Base-by-base conservation (phyloP, 768 basidiomycete genomes). In the Boletus insuetus region DNA sequence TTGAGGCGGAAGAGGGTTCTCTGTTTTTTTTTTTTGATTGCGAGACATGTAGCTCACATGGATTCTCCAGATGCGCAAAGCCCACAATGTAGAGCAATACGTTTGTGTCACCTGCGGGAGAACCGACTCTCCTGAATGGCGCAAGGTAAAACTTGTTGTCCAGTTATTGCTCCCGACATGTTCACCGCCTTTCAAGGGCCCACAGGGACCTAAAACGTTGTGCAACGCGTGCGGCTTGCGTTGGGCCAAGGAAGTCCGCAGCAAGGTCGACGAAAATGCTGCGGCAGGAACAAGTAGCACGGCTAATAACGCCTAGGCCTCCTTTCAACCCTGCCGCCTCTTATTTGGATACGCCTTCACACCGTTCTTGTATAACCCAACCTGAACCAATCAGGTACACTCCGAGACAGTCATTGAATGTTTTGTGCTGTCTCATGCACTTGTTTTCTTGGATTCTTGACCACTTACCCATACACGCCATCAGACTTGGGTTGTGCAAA, bases 101-200 rank as follows among this genome's bases (percentile, higher is more conserved):
- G 91, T 95, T 12, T 98, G 94, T 65, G 80, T 91, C 32, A 93
- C 87, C 14, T 99, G 96, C 63, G 97, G 97, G 17, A 80, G 93
- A 55, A 98, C 95, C 1, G 92, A 94, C 71, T 95, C 93, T 40
- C 95, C 97, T 0, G 96, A 99, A 74, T 99, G 96, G 96, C 82
- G 96, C 63, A 95, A 94, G 81, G 91, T 81, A 49, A 49, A 48
- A 67, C 24, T 3, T 22, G 4, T 31, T 43, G 41, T 24, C n/a
- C 13, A 29, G 29, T 17, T 39, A 6, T 44, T 12, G 11, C 14
- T 34, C 1, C 16, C 41, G n/a, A 51, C 26, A 76, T 58, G 48
- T 54, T 64, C 58, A 59, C 24, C 24, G 5, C 20, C 22, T 55
- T 56, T 48, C 32, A 60, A 91, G 91, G 96, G 96, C 12, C 96